Percentiles rank a stretch among this genome's conserved stretches.
Evolutionary conservation across 2,329 filamentous ascomycete species (phyloP).

Genomic region (Ambrosiella cleistominuta): DNA sequence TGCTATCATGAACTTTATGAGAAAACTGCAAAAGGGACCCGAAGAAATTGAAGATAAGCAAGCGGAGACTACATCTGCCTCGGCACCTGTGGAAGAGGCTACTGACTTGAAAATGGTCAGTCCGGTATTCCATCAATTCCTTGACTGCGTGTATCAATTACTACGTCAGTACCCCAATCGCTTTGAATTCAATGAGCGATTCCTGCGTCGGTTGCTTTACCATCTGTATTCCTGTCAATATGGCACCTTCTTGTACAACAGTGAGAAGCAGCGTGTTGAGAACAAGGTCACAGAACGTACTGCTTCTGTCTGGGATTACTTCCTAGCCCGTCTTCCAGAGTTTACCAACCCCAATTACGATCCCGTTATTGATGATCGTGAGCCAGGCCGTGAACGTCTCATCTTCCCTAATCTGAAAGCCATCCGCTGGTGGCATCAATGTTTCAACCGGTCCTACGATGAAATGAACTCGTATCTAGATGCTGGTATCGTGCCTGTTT

Average conservation of each 20-base stretch:
- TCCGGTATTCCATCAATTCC: conserved; percentile 93
- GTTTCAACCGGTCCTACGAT: conserved; percentile 69
- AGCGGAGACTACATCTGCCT: conserved; percentile 24
- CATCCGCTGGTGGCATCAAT: conserved; percentile 84
- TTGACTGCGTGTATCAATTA: conserved; percentile 86
- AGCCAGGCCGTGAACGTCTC: conserved; percentile 63
- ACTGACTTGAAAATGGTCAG: conserved; percentile 83
- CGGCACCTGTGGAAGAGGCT: conserved; percentile 37
- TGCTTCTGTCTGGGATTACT: conserved; percentile 89
- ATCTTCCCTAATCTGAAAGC: conserved; percentile 63
- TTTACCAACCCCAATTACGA: conserved; percentile 76
- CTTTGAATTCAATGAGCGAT: conserved; percentile 94
- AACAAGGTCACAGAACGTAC: conserved; percentile 52
- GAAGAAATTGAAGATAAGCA: conserved; percentile 41
- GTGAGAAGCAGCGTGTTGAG: conserved; percentile 70
- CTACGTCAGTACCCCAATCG: conserved; percentile 68
- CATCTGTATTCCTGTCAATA: conserved; percentile 94
- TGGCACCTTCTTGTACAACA: conserved; percentile 91
- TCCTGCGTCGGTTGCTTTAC: conserved; percentile 74
- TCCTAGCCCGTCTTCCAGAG: conserved; percentile 60
- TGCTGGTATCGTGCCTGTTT: conserved; percentile 16
- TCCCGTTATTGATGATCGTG: conserved; percentile 54
- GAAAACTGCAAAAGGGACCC: conserved; percentile 55
- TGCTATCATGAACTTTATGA: conserved; percentile 71
- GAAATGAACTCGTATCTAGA: conserved; percentile 73